Base-by-base conservation (phyloP, 805 yeast species). In the Tetrapisispora fleetii region DNA sequence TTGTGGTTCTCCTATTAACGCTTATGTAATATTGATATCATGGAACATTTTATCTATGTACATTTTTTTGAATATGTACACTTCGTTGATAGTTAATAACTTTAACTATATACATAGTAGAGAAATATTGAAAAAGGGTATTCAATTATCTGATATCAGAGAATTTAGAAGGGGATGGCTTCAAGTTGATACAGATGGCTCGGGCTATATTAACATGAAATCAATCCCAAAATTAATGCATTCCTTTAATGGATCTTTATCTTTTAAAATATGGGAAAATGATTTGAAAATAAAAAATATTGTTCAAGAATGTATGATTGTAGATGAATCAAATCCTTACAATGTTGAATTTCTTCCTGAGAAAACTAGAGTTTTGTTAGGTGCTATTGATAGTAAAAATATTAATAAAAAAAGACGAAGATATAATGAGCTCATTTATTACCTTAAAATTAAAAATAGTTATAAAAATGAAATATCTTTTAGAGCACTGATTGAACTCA, bases 11-110 rank as follows among this genome's bases (percentile, higher is more conserved):
- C 6, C n/a, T 4, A 37, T 44, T 18, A 28, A 16, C 14, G 47
- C 47, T 21, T 44, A 44, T 16, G 6, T 44, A 5, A 13, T 44
- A 2, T 19, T 44, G 14, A 44, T 44, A 21, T 37, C 41, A 37
- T 44, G 47, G 47, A 44, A 44, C 19, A 37, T 44, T 14, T 28
- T 44, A 17, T 44, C 47, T 19, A 44, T 44, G 47, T 44, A 44
- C 32, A 44, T 44, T 18, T 37, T 44, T 30, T 17, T 44, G 17
- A 44, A 37, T 28, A 28, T 44, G 37, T 44, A 28, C 21, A 37
- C 41, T 3, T 44, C 47, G 3, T 16, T 44, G 2, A 37, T 44
- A 13, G 28, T 44, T 37, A 44, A 37, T 19, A 37, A 28, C 30
- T 44, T 44, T 28, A 28, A 30, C 38, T 37, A 44, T 19, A 21